Evolutionary conservation across 208 protist genomes (phyloP), one percentile per base, ranked within the genome.

Genomic region (Trypanosoma avium): DNA sequence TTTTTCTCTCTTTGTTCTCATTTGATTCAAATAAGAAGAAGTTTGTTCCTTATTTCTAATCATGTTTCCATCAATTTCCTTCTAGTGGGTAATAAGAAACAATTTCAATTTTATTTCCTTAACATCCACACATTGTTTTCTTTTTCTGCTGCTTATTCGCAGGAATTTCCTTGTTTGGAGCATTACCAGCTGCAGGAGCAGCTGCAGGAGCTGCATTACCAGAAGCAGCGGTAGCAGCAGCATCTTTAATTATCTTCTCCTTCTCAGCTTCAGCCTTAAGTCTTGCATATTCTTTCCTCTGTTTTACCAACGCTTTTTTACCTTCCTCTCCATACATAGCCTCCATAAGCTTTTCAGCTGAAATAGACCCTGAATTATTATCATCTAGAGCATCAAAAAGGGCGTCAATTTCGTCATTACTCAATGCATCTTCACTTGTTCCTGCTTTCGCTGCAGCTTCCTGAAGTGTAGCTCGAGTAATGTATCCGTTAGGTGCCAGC

Each of bases 381-480:
- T 53, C 60, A 48, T 95, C 85, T 82, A 92, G 45, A 65, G 73
- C 82, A 46, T 64, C 61, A 59, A 92, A 95, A 61, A 95, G 75
- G n/a, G 77, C 73, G 53, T 95, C 88, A 45, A 89, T 68, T 66
- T 95, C 88, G 50, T 87, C 79, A 29, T 77, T 75, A 22, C 68
- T 78, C n/a, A 94, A 70, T 10, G 60, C 54, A 58, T 66, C 70
- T 26, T 26, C 66, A 73, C 45, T 77, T 71, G 43, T 70, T 61
- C 61, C 49, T 74, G 70, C 48, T 61, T 74, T 86, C 75, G 29
- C 38, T 49, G 63, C 81, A 48, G 49, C 83, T 73, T 88, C 79
- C 61, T 90, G 74, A 27, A 94, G 81, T 0, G 84, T 88, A n/a
- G 47, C 75, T 33, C 85, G 88, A 38, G 88, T 92, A 64, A 94